phyloP scores from a whole-genome alignment of 345 rosid species.

The Eucalyptus brandiana region DNA sequence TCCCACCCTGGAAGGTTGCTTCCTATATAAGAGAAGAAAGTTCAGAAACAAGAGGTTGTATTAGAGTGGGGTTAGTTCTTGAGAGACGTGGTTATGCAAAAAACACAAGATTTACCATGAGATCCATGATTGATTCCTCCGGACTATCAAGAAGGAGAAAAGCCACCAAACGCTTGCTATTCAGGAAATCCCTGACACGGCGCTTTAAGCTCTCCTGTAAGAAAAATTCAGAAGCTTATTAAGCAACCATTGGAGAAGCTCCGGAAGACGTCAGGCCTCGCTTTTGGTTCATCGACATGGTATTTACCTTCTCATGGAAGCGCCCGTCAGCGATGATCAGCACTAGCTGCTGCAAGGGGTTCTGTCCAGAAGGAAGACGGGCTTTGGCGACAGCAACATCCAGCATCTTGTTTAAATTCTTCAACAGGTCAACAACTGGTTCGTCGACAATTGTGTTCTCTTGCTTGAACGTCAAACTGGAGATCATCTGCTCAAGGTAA shows the following conservation, averaged over 20 bases:
- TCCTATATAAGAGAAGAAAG: slow-evolving; percentile 16
- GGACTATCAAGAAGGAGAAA: slow-evolving; percentile 69
- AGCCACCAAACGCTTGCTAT: slow-evolving; percentile 84
- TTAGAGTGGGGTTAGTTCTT: not conserved
- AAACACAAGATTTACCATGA: slow-evolving; percentile 22
- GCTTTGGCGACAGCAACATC: slow-evolving; percentile 60
- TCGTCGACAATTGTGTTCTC: slow-evolving; percentile 75
- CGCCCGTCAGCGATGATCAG: slow-evolving; percentile 86
- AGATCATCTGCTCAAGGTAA: slow-evolving; percentile 53
- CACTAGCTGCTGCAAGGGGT: slow-evolving; percentile 93
- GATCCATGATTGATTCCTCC: slow-evolving; percentile 57
- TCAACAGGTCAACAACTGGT: slow-evolving; percentile 73
- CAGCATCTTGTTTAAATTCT: slow-evolving; percentile 54
- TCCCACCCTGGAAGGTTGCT: slow-evolving; percentile 25
- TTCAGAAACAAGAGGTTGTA: not conserved
- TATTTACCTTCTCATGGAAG: slow-evolving; percentile 73
- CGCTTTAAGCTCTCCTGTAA: slow-evolving; percentile 55
- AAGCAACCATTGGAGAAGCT: not conserved
- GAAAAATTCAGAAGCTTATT: not conserved
- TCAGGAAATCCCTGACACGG: slow-evolving; percentile 56
- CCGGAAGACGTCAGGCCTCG: not conserved
- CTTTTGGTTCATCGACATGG: not conserved
- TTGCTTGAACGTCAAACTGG: slow-evolving; percentile 77
- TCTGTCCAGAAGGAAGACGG: slow-evolving; percentile 82
- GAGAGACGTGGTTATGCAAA: not conserved